Percentiles rank a stretch among this genome's conserved stretches.
Conservation (phyloP, 305 asterid genomes). For the Fraxinus velutina region DNA sequence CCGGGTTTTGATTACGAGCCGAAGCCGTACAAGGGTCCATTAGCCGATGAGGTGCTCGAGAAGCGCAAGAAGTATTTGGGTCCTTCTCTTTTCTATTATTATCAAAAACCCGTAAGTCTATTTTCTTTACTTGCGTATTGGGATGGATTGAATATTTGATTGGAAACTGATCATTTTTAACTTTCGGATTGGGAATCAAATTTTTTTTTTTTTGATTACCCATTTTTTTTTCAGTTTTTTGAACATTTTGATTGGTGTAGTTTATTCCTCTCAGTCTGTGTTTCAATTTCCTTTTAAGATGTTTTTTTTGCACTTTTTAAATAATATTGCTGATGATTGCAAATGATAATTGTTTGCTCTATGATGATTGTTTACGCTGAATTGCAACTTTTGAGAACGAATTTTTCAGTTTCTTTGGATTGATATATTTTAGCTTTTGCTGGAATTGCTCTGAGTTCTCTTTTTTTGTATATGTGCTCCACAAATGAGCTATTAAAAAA, state of each 20-base stretch:
- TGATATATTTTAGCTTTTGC: background rate
- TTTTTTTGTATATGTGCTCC: background rate
- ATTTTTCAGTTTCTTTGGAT: background rate
- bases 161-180: background rate
- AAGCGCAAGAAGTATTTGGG: constrained; percentile 78
- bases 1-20: constrained; percentile 75
- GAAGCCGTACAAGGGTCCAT: constrained; percentile 71
- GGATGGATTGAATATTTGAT: background rate
- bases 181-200: background rate
- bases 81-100: constrained; percentile 78
- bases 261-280: background rate
- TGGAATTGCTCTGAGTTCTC: background rate
- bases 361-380: background rate
- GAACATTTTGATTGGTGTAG: background rate
- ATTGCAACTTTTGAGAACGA: background rate
- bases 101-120: constrained; percentile 71
- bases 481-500: background rate
- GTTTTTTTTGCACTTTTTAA: background rate
- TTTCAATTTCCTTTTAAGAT: background rate
- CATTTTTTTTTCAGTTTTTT: background rate
- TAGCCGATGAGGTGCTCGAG: constrained; percentile 64
- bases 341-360: background rate
- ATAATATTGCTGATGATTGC: background rate
- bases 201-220: background rate
- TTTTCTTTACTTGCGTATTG: background rate